Evolutionary conservation across 257 asterid genomes (phyloP), one percentile per base, ranked within the genome.

Genomic region (Ocimum tenuiflorum): DNA sequence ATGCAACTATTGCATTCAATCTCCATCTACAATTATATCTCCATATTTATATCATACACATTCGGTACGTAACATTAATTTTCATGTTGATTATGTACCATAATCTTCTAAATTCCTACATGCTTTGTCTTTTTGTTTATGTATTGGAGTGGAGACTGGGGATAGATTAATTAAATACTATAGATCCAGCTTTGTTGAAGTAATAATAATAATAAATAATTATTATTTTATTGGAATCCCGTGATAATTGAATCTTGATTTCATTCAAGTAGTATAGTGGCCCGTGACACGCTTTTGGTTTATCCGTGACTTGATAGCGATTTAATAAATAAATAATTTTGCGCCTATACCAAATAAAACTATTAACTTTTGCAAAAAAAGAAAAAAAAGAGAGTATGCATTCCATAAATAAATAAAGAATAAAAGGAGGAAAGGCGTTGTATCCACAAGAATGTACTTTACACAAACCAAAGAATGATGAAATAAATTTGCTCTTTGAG

Each of bases 221-320:
- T 1, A 4, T 42, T 9, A 8, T 45, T 64, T 23, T 36, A 39
- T 73, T 58, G 70, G 58, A 67, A 43, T 60, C 73, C 69, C 78
- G 78, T 73, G 78, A 73, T 53, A 22, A 51, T 73, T 59, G 50
- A 54, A 61, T 74, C 71, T 51, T 73, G 53, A 41, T 73, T 29
- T 8, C 38, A 33, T 60, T 39, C 7, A 7, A 15, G 1, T 43
- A n/a, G 48, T 19, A 31, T 0, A 12, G 19, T 41, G 29, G 33
- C 70, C 72, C 73, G 72, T 65, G 77, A 65, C 29, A 3, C 19
- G 0, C 7, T 39, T 59, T 58, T 58, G 58, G 38, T 48, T 9
- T 23, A 33, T 53, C 78, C 69, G 73, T 66, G 69, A 72, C 46
- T 55, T 1, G 47, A 72, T 65, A 45, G 9, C 39, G 8, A 24